Evolutionary conservation across 2,329 filamentous ascomycete species (phyloP).

Genomic region (Tolypocladium ovalisporum): DNA sequence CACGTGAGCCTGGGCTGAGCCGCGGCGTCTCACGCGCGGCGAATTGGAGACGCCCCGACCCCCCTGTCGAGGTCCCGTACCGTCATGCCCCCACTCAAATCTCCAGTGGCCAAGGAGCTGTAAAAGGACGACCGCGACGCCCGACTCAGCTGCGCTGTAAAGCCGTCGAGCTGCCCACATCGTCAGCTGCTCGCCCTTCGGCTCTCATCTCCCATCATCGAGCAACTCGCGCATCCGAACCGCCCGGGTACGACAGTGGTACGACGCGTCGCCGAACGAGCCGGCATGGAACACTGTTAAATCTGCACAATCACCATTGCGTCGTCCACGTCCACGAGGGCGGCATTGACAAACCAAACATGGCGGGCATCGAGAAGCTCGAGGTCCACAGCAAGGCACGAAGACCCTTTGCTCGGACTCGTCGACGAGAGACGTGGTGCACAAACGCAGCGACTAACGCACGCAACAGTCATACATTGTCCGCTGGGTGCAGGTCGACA

Average conservation of each 20-base stretch:
- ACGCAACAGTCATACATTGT: conserved; percentile 86
- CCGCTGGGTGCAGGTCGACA: conserved; percentile 87
- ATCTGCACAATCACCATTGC: not conserved
- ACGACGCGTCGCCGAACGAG: not conserved
- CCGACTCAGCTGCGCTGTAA: not conserved
- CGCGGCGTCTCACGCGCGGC: not conserved
- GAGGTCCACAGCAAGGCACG: conserved; percentile 93
- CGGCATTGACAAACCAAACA: conserved; percentile 22
- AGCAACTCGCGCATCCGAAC: not conserved
- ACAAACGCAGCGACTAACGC: conserved; percentile 8
- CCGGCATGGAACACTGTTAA: conserved; percentile 2
- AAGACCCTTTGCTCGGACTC: not conserved
- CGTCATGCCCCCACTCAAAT: not conserved
- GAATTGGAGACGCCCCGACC: conserved; percentile 1
- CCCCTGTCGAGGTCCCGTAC: not conserved
- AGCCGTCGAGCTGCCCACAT: not conserved
- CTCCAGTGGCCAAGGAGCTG: not conserved
- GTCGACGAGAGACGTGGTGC: not conserved
- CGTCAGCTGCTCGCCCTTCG: not conserved
- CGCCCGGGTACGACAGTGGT: not conserved
- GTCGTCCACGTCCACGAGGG: not conserved
- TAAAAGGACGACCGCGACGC: not conserved
- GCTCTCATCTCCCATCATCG: not conserved
- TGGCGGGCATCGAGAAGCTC: conserved; percentile 94
- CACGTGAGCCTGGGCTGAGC: not conserved